phyloP scores from a whole-genome alignment of 305 asterid species.

The Fraxinus nigra region DNA sequence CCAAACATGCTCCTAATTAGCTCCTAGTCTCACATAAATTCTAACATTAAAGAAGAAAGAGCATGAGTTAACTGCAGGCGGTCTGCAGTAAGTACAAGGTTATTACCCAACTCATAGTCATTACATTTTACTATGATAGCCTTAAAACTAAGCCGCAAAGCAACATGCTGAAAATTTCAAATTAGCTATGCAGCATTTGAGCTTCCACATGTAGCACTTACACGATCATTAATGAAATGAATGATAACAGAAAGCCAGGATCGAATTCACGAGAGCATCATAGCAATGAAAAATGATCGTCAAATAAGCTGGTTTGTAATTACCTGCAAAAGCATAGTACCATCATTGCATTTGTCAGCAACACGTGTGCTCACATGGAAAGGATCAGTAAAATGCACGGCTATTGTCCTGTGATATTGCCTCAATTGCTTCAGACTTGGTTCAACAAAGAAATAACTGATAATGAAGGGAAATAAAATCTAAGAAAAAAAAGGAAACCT shows the following conservation, averaged over 20 bases:
- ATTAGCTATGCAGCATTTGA: neutral
- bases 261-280: conserved; percentile 1
- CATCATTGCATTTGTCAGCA: conserved; percentile 89
- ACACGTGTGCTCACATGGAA: conserved; percentile 83
- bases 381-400: conserved; percentile 96
- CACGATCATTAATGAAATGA: neutral
- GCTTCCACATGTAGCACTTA: neutral
- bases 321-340: conserved; percentile 97
- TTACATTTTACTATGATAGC: neutral
- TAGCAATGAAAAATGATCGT: conserved; percentile 3
- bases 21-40: neutral
- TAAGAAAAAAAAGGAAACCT: conserved; percentile 12
- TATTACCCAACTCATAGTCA: neutral
- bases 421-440: conserved; percentile 28
- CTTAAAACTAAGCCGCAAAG: neutral
- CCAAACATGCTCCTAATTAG: neutral
- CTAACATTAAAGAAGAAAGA: neutral
- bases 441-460: conserved; percentile 21
- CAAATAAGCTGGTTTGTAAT: conserved; percentile 18
- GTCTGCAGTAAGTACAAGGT: neutral
- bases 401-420: conserved; percentile 66
- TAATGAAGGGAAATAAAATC: conserved; percentile 17
- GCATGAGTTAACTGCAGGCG: neutral
- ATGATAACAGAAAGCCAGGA: conserved; percentile 5
- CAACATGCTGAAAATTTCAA: neutral